Conservation (phyloP, 2,329 filamentous ascomycete species). For the Raffaelea ambrosiae region DNA sequence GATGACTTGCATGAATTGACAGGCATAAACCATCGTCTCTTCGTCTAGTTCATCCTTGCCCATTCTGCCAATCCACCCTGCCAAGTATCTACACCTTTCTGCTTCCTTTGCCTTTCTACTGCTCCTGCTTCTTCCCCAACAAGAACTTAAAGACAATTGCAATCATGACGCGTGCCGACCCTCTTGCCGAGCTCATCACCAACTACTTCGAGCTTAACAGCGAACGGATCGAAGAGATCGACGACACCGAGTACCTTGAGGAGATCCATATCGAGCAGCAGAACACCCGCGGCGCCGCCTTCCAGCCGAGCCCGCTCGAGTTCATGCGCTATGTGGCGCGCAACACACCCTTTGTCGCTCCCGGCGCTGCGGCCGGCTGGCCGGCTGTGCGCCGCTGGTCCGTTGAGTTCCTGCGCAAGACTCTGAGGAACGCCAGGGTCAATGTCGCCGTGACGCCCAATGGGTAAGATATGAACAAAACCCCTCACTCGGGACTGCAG, state of each 20-base stretch:
- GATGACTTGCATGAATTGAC: too few species aligned
- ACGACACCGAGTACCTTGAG: slow-evolving; percentile 20
- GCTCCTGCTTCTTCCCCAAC: too few species aligned
- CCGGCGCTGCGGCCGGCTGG: slow-evolving; percentile 55
- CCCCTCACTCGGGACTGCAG: not conserved
- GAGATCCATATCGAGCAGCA: not conserved
- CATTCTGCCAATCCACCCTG: too few species aligned
- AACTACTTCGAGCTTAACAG: slow-evolving; percentile 69
- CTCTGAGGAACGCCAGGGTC: slow-evolving; percentile 48
- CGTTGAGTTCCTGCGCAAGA: slow-evolving; percentile 45
- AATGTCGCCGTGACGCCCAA: slow-evolving; percentile 71
- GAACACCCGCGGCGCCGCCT: not conserved
- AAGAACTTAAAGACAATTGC: too few species aligned
- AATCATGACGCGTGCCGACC: slow-evolving; percentile 19
- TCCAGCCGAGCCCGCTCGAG: slow-evolving; percentile 63
- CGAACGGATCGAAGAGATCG: slow-evolving; percentile 48
- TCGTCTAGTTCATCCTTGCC: too few species aligned
- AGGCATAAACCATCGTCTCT: too few species aligned
- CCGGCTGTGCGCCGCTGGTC: slow-evolving; percentile 55
- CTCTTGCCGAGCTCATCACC: slow-evolving; percentile 48
- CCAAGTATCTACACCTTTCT: too few species aligned
- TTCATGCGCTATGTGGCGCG: slow-evolving; percentile 70
- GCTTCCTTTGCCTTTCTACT: too few species aligned
- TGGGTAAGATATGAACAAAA: slow-evolving; percentile 36
- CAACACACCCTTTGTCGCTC: slow-evolving; percentile 68